Evolutionary conservation across 129 eudicot genomes (phyloP).

Genomic region (Flaveria linearis): DNA sequence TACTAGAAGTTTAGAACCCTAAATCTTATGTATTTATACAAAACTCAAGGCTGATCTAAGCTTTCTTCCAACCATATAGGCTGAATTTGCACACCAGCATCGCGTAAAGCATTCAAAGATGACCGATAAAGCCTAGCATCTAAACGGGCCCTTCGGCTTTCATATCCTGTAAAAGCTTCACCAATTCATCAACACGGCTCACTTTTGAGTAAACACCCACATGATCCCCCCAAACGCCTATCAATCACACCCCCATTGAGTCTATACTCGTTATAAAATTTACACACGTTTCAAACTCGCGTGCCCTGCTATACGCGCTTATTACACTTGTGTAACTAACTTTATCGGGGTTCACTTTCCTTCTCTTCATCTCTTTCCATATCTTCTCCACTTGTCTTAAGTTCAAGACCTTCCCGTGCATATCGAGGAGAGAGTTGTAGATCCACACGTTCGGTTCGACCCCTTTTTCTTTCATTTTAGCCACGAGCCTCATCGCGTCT

Average conservation of each 20-base stretch:
- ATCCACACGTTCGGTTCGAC: constrained; percentile 89
- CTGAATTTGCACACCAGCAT: constrained; percentile 74
- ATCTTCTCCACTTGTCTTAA: constrained; percentile 74
- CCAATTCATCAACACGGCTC: constrained; percentile 63
- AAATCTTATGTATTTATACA: background rate
- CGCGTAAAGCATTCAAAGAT: constrained; percentile 73
- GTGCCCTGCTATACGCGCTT: constrained; percentile 64
- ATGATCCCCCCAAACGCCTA: constrained; percentile 81
- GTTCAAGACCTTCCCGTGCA: constrained; percentile 70
- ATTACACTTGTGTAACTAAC: constrained; percentile 84
- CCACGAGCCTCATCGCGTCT: constrained; percentile 83
- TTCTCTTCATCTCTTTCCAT: constrained; percentile 95
- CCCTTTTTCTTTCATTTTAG: constrained; percentile 84
- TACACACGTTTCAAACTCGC: constrained; percentile 63
- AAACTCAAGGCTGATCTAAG: constrained; percentile 28
- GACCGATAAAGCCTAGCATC: constrained; percentile 76
- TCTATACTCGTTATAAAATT: constrained; percentile 57
- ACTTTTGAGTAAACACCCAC: constrained; percentile 81
- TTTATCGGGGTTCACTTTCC: constrained; percentile 65
- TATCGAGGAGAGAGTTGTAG: constrained; percentile 72
- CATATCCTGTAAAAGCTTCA: constrained; percentile 83
- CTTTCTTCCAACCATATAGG: constrained; percentile 66
- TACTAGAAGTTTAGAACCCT: background rate
- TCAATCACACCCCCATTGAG: constrained; percentile 66
- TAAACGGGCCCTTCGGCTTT: constrained; percentile 62